Evolutionary conservation across 768 basidiomycete species (phyloP).

Genomic region (Krasilnikovozyma curviuscula): DNA sequence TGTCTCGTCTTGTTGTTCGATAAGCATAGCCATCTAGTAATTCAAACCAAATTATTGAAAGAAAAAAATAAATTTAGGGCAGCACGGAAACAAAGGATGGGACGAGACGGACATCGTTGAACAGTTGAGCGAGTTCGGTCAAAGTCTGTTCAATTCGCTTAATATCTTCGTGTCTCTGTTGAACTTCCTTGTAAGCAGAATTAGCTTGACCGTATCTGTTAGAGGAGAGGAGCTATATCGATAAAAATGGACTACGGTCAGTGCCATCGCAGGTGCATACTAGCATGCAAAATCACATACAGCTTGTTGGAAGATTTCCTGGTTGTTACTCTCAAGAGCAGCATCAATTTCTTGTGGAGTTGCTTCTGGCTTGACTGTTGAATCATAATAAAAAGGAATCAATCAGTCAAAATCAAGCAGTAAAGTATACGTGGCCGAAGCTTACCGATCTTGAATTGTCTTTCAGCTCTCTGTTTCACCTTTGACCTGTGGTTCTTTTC

Average conservation of each 20-base stretch:
- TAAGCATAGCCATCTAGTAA: conserved; percentile 53
- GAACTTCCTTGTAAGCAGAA: conserved; percentile 67
- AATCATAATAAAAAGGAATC: conserved; percentile 11
- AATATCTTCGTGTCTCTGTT: conserved; percentile 70
- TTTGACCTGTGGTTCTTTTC: conserved; percentile 50
- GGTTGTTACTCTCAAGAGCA: conserved; percentile 45
- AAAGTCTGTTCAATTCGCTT: conserved; percentile 67
- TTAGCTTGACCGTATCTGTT: conserved; percentile 66
- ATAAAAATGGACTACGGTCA: background rate
- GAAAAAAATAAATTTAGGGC: background rate
- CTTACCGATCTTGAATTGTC: conserved; percentile 52
- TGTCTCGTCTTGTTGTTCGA: conserved; percentile 61
- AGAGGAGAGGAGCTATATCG: conserved; percentile 45
- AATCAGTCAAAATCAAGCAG: background rate
- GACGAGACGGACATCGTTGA: conserved; percentile 43
- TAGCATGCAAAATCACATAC: conserved; percentile 13
- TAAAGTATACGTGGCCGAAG: background rate
- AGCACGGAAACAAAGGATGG: background rate
- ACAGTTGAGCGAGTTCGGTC: conserved; percentile 71
- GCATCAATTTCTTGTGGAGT: conserved; percentile 60
- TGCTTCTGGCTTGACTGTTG: conserved; percentile 52
- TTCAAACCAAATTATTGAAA: background rate
- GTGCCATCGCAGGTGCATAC: background rate
- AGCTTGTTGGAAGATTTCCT: conserved; percentile 51
- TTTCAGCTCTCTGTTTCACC: conserved; percentile 46